These are phyloP conservation scores for Melampsora americana DNA, from an alignment of 1,284 basidiomycete species.

Conservation along the genomic window DNA sequence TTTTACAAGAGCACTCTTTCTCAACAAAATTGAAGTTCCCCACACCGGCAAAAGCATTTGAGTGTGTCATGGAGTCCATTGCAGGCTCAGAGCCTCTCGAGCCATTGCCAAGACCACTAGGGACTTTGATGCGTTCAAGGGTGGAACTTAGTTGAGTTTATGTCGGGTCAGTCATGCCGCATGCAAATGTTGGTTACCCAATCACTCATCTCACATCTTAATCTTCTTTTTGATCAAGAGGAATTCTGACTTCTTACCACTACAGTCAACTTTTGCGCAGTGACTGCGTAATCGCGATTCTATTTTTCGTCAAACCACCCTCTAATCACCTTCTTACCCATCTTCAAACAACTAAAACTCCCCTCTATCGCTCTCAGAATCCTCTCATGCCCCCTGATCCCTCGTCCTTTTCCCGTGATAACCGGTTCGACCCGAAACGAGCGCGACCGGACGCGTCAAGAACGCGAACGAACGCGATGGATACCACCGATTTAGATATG, in stretches of 20 bases:
- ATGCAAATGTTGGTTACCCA: too few species aligned
- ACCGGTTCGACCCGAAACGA: not conserved
- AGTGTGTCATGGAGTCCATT: too few species aligned
- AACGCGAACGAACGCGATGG: not conserved
- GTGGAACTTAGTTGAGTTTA: too few species aligned
- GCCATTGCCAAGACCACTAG: too few species aligned
- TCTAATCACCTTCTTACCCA: not conserved
- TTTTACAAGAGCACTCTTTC: too few species aligned
- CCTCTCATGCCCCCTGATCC: not conserved
- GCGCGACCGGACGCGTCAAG: not conserved
- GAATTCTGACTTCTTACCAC: slow-evolving; percentile 3
- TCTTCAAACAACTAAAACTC: not conserved
- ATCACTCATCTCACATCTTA: too few species aligned
- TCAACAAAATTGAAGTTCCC: too few species aligned
- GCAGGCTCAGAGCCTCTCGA: too few species aligned
- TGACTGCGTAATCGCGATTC: not conserved
- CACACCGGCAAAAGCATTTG: too few species aligned
- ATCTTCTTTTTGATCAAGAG: too few species aligned
- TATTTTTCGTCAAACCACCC: not conserved
- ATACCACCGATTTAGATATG: not conserved
- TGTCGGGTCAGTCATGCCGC: too few species aligned
- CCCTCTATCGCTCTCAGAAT: not conserved
- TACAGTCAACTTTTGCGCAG: not conserved
- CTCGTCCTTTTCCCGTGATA: not conserved
- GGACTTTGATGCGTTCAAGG: too few species aligned